Base-by-base conservation (phyloP, 768 basidiomycete species). In the Xerocomus brunneocitrinus region DNA sequence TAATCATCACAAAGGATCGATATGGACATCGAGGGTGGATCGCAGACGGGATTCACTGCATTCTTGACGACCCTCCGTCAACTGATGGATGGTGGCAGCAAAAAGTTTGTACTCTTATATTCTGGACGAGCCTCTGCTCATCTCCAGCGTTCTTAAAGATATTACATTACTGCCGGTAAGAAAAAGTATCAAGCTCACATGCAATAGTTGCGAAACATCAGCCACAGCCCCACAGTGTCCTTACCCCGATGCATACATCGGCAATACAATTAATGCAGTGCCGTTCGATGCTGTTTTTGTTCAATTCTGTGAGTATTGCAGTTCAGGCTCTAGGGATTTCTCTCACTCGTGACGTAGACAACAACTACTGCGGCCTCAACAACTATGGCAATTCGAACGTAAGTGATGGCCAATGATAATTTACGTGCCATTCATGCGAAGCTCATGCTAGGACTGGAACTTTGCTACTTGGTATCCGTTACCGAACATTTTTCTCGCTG, bases 211-310 rank as follows among this genome's bases (percentile, higher is more conserved):
- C 19, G 54, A 10, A 61, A 28, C n/a, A 1, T 5, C 25, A 0
- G 32, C 6, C 8, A 32, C 30, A 59, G 73, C 72, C 1, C 73
- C 72, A 7, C 73, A 79, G 53, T 80, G 79, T 53, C 74, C 76
- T 14, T 80, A 71, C 67, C 79, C 78, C 0, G 78, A 80, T 51
- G 73, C 76, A 8, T 73, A 73, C 45, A 62, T 80, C 3, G 74
- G 76, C 6, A 50, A 65, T 12, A 73, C 75, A 7, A 44, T 80
- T 34, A 74, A 78, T 48, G 63, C 68, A 0, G 74, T 76, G 12
- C 61, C 64, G 0, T 79, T 80, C 52, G 78, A 80, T 54, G 79
- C 77, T 0, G 67, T 80, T 35, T 80, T 76, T 52, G 79, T 80
- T 8, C 79, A 80, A 52, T 79, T 79, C 64, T 79, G 78, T 59